Evolutionary conservation across 2,329 filamentous ascomycete species (phyloP).

Genomic region (Nectriaceae sp.): DNA sequence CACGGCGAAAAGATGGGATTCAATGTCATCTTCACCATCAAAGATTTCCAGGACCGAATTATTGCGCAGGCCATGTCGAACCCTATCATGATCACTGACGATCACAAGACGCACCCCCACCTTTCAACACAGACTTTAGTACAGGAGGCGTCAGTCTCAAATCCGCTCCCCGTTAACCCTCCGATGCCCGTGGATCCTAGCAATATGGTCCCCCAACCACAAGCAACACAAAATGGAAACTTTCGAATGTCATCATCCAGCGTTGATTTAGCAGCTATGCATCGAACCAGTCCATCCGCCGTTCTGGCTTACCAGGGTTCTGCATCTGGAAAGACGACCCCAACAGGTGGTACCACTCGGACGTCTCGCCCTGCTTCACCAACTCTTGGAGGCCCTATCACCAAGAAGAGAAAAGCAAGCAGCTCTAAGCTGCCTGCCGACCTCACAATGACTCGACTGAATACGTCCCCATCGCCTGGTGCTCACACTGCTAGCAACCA

Average conservation of each 20-base stretch:
- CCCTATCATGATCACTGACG: conserved; percentile 95
- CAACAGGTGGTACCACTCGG: conserved; percentile 30
- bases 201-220: conserved; percentile 28
- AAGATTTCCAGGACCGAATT: conserved; percentile 74
- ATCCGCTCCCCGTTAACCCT: conserved; percentile 15
- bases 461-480: conserved; percentile 47
- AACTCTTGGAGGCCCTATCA: conserved; percentile 62
- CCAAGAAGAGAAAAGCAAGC: conserved; percentile 83
- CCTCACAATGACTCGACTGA: conserved; percentile 80
- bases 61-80: conserved; percentile 83
- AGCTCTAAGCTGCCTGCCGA: conserved; percentile 71
- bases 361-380: conserved; percentile 75
- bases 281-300: conserved; percentile 47
- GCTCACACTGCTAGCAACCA: conserved; percentile 40
- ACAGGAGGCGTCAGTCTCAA: conserved; percentile 23
- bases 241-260: conserved; percentile 62
- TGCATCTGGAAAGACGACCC: conserved; percentile 20
- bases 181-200: conserved; percentile 30
- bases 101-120: conserved; percentile 80
- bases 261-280: conserved; percentile 63
- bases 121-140: conserved; percentile 30
- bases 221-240: conserved; percentile 36
- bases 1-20: conserved; percentile 94
- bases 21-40: conserved; percentile 90
- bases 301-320: conserved; percentile 26